A percentile compares a stretch with the other conserved stretches of the same genome.
Conservation (phyloP, 345 rosid genomes). For the Populus euphratica region DNA sequence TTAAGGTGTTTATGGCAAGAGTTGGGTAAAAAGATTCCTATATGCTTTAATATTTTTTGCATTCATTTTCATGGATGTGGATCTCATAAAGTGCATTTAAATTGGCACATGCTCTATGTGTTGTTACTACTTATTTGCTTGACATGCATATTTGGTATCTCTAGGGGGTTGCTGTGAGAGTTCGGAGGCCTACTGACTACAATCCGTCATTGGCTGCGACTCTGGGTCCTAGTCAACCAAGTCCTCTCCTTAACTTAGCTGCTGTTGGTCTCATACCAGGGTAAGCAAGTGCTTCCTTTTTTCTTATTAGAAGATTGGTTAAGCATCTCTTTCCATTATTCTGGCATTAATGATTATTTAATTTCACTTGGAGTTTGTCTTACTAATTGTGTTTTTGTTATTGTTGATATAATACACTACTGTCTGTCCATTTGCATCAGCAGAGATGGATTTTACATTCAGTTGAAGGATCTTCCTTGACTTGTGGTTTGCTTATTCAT, state of each 20-base stretch:
- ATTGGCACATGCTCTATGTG: no score
- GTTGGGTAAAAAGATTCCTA: neutral
- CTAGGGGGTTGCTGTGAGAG: conserved; percentile 52
- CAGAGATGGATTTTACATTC: neutral
- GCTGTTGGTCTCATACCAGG: conserved; percentile 50
- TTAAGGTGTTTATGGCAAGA: neutral
- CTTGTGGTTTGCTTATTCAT: neutral
- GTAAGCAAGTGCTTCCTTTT: conserved; percentile 10
- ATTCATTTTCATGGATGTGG: neutral
- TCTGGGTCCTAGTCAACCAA: conserved; percentile 56
- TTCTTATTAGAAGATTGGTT: neutral
- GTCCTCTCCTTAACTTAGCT: conserved; percentile 43
- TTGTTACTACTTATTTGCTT: no score
- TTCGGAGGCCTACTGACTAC: conserved; percentile 50
- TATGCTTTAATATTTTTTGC: neutral
- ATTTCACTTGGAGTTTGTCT: neutral
- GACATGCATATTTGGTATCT: conserved; percentile 5
- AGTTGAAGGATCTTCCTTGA: neutral
- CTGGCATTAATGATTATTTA: neutral
- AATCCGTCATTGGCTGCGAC: conserved; percentile 50
- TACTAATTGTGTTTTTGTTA: neutral
- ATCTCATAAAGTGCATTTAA: neutral
- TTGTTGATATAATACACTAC: neutral
- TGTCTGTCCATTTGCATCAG: neutral
- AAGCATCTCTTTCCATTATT: neutral